These are phyloP conservation scores for Cutaneotrichosporon cutaneum DNA, from an alignment of 1,284 basidiomycete species.

Conservation along the genomic window DNA sequence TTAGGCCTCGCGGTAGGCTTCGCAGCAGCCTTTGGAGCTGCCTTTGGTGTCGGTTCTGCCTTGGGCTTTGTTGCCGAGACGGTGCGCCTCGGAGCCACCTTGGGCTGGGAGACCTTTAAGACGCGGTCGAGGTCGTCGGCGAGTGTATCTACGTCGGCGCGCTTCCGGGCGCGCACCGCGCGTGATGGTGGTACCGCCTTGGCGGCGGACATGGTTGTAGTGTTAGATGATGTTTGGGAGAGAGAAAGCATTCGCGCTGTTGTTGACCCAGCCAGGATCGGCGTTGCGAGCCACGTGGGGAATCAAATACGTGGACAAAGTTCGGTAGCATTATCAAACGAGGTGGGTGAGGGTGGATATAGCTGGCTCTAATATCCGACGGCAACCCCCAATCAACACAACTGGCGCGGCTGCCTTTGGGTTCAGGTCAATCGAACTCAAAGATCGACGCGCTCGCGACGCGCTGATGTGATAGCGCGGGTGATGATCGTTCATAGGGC, in stretches of 20 bases:
- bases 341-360: too few species aligned
- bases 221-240: conserved; percentile 2
- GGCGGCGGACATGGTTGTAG: conserved; percentile 12
- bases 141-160: conserved; percentile 26
- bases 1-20: not conserved
- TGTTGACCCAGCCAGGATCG: conserved; percentile 6
- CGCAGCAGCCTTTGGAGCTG: not conserved
- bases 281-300: conserved; percentile 1
- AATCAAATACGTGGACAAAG: not conserved
- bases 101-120: conserved; percentile 30
- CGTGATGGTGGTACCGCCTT: conserved; percentile 4
- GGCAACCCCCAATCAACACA: too few species aligned
- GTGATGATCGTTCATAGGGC: too few species aligned
- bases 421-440: too few species aligned
- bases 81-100: not conserved
- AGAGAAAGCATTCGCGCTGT: conserved; percentile 18
- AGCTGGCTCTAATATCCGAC: too few species aligned
- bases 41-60: not conserved
- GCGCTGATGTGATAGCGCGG: too few species aligned
- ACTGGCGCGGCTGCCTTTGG: too few species aligned
- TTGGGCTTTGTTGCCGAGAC: conserved; percentile 7
- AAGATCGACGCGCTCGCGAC: too few species aligned
- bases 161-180: not conserved
- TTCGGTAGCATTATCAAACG: not conserved
- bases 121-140: conserved; percentile 35